Percentiles rank a stretch among this genome's conserved stretches.
Conservation (phyloP, 2,329 filamentous ascomycete genomes). For the Talaromyces sp. region DNA sequence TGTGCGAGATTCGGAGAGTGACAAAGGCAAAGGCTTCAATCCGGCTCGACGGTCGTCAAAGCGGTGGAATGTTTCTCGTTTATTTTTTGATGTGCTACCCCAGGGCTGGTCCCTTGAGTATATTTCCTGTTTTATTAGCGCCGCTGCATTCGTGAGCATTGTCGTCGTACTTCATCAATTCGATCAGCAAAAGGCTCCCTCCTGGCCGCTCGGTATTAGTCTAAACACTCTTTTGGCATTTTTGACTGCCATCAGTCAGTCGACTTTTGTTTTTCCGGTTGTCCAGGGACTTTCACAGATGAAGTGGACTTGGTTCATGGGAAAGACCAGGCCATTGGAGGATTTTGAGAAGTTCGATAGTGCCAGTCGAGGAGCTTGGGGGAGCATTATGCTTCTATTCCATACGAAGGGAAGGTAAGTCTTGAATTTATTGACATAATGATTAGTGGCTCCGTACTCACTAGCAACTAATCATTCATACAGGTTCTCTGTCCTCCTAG, state of each 20-base stretch:
- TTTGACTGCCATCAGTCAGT: conserved; percentile 12
- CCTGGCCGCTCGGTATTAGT: conserved; percentile 5
- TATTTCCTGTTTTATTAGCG: conserved; percentile 13
- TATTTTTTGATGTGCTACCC: neutral
- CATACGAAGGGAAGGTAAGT: conserved; percentile 13
- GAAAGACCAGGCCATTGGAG: neutral
- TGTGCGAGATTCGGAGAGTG: no score
- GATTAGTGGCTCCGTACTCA: no score
- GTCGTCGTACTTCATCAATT: conserved; percentile 3
- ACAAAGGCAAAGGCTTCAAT: no score
- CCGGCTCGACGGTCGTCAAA: no score
- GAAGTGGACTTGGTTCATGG: conserved; percentile 8
- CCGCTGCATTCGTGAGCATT: neutral
- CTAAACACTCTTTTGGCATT: conserved; percentile 10
- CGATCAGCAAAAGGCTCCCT: conserved; percentile 2
- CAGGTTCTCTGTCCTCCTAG: no score
- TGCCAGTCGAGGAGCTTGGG: conserved; percentile 12
- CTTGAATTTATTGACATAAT: no score
- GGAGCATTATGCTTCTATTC: conserved; percentile 9
- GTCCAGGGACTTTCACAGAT: conserved; percentile 11
- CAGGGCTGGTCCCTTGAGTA: conserved; percentile 9
- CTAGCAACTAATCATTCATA: no score
- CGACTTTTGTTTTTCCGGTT: conserved; percentile 7
- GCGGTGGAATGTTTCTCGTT: neutral
- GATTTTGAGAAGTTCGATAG: conserved; percentile 13